A percentile compares a stretch with the other conserved stretches of the same genome.
Evolutionary conservation across 257 asterid genomes (phyloP).

Genomic region (Ilex aquifolium): DNA sequence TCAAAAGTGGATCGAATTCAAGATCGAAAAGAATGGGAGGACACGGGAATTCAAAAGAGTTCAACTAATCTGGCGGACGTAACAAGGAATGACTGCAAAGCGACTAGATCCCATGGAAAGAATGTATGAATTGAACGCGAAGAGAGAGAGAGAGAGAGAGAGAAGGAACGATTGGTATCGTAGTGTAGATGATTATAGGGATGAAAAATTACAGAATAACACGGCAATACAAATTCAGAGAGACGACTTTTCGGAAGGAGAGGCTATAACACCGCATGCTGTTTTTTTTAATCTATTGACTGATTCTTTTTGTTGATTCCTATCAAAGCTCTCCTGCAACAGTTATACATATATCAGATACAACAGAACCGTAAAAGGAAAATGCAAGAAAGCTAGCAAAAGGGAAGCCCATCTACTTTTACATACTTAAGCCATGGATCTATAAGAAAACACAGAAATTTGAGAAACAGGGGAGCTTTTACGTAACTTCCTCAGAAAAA

Average conservation of each 20-base stretch:
- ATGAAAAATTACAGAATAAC: constrained; percentile 66
- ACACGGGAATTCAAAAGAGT: constrained; percentile 5
- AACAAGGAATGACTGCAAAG: constrained; percentile 67
- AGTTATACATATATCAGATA: constrained; percentile 10
- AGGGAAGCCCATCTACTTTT: no score
- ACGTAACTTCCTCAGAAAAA: no score
- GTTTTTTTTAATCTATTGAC: constrained; percentile 38
- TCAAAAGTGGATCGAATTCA: background rate
- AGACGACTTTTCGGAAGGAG: constrained; percentile 68
- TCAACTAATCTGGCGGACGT: constrained; percentile 70
- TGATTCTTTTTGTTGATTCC: constrained; percentile 15
- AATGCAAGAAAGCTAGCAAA: background rate
- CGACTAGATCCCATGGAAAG: constrained; percentile 72
- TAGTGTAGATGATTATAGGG: constrained; percentile 8
- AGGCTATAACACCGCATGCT: constrained; percentile 84
- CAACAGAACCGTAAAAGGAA: constrained; percentile 10
- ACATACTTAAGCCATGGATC: no score
- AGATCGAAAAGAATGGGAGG: background rate
- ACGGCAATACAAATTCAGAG: constrained; percentile 83
- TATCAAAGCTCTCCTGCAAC: constrained; percentile 27
- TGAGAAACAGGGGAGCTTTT: no score
- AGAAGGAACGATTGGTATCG: constrained; percentile 4
- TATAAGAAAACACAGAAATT: no score
- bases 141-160: background rate
- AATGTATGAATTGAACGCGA: background rate